Percentiles rank a stretch among this genome's conserved stretches.
phyloP scores from a whole-genome alignment of 192 early-diverging fungal genomes.

The Chytriomyces confervae region DNA sequence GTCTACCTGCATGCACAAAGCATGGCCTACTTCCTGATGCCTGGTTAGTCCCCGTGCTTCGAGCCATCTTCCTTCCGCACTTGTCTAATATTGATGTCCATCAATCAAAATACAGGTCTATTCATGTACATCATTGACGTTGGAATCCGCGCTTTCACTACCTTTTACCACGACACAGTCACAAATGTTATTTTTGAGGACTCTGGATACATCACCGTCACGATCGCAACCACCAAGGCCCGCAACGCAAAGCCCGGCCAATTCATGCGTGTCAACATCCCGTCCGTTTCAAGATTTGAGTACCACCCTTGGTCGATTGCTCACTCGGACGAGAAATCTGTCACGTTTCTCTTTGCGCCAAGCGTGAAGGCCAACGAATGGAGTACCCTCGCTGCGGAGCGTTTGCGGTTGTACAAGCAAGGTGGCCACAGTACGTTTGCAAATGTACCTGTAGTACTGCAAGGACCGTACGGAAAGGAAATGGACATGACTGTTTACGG shows the following conservation, averaged over 20 bases:
- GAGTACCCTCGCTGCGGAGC: neutral
- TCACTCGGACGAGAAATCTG: constrained; percentile 42
- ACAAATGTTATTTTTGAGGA: constrained; percentile 59
- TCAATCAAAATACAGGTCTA: constrained; percentile 42
- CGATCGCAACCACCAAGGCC: constrained; percentile 61
- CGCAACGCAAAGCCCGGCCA: constrained; percentile 61
- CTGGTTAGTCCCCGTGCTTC: neutral
- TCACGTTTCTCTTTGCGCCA: constrained; percentile 26
- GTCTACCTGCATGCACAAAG: constrained; percentile 21
- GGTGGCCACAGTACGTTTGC: no score
- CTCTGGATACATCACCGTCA: constrained; percentile 66
- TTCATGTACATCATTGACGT: constrained; percentile 70
- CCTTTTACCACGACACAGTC: constrained; percentile 53
- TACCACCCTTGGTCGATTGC: constrained; percentile 84
- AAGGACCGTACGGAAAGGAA: no score
- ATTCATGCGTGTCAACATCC: constrained; percentile 76
- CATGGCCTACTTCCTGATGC: constrained; percentile 22
- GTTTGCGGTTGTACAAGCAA: neutral
- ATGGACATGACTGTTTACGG: no score
- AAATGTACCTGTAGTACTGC: no score
- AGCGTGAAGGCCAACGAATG: neutral
- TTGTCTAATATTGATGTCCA: constrained; percentile 17
- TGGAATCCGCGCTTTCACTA: constrained; percentile 59
- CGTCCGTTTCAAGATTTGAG: constrained; percentile 71
- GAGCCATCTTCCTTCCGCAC: neutral